Base-by-base conservation (phyloP, 202 grass and related monocot species). In the Carex sylvatica region DNA sequence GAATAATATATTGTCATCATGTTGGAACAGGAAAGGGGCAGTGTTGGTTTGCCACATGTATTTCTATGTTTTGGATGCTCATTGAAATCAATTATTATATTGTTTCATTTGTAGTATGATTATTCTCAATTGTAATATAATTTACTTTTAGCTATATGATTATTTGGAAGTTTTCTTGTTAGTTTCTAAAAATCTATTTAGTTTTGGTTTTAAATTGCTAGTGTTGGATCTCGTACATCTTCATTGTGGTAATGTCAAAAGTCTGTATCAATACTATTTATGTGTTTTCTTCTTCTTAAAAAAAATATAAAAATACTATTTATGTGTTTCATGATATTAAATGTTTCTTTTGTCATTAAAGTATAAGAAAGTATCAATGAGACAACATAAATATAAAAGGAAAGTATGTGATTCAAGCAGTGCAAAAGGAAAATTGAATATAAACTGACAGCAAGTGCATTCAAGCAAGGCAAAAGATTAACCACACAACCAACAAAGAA, bases 1-100 rank as follows among this genome's bases (percentile, higher is more conserved):
- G 96, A 95, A 78, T 99, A 85, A 70, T 53, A 6, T 7, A 35
- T 13, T 70, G 6, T 70, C 44, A 59, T 16, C 59, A n/a, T 77
- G 14, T 76, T 76, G 24, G 53, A 59, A 36, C 30, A 77, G 52
- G 52, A 77, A 75, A 56, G 73, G 74, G 30, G 23, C 51, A 56
- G 52, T 9, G 6, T 77, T 38, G 74, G 58, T 30, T 26, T 77
- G 53, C 16, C 8, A 36, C 28, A 1, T 77, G 28, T 59, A 59
- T 76, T 76, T 58, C 28, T 77, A 58, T 59, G 74, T 55, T 58
- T 77, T 36, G 35, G 28, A 77, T 35, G 52, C 16, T 59, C 52
- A 77, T 77, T 76, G 15, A 76, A 76, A 76, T 53, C 74, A 77
- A 77, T 59, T 22, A 56, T 76, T 13, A 59, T 77, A 58, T 58